Evolutionary conservation across 257 asterid species (phyloP).

Genomic region (Solanum appendiculatum): DNA sequence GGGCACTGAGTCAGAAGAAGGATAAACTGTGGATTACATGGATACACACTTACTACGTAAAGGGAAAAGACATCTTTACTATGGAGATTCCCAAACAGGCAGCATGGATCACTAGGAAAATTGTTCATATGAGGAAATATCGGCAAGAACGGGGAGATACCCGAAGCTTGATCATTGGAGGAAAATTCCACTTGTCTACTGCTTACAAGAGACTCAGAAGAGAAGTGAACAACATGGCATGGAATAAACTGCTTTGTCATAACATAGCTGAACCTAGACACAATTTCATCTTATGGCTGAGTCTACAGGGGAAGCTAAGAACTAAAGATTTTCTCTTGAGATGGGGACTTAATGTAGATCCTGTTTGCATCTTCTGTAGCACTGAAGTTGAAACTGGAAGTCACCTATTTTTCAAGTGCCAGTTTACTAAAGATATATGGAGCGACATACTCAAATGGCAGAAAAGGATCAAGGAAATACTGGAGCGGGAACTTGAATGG

Average conservation of each 20-base stretch:
- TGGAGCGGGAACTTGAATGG: too few relatives aligned
- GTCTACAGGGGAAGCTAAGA: background rate
- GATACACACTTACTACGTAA: background rate
- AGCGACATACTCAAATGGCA: background rate
- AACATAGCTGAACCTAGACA: background rate
- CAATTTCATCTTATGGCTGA: background rate
- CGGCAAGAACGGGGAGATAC: background rate
- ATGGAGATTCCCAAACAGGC: background rate
- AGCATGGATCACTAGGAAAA: background rate
- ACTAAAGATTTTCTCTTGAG: background rate
- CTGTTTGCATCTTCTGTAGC: background rate
- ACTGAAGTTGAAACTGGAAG: too few relatives aligned
- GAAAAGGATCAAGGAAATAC: background rate
- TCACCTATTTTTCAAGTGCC: too few relatives aligned
- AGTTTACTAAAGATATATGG: background rate
- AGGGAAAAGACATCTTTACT: background rate
- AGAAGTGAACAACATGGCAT: background rate
- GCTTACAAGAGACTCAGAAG: background rate
- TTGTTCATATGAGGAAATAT: background rate
- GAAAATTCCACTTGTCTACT: background rate
- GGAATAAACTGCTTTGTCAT: background rate
- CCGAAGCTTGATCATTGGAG: background rate
- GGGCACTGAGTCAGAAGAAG: background rate
- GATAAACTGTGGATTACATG: background rate
- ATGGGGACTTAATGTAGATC: background rate